Evolutionary conservation across 1,284 basidiomycete species (phyloP).

Genomic region (Pholiota adiposa): DNA sequence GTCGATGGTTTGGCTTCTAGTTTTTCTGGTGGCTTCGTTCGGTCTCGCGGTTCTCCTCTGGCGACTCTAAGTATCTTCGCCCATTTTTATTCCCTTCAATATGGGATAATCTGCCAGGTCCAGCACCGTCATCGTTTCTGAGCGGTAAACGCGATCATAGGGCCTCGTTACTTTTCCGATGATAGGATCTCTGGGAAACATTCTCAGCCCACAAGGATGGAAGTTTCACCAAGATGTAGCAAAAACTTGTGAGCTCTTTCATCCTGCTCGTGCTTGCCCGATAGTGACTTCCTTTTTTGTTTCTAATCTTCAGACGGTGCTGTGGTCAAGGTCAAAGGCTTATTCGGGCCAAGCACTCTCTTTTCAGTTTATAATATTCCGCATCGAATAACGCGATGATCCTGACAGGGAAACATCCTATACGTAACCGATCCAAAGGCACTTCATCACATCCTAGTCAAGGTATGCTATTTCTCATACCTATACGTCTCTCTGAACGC

Average conservation of each 20-base stretch:
- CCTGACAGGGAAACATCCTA: constrained; percentile 19
- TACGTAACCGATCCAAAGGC: constrained; percentile 33
- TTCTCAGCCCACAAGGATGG: constrained; percentile 15
- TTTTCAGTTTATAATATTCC: too few species aligned
- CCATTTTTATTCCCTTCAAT: background rate
- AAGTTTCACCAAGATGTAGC: constrained; percentile 19
- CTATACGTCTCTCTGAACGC: background rate
- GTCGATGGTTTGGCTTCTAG: background rate
- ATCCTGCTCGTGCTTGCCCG: background rate
- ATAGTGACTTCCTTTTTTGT: too few species aligned
- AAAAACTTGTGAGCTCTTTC: constrained; percentile 10
- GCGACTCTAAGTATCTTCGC: background rate
- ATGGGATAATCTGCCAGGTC: constrained; percentile 20
- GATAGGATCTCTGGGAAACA: constrained; percentile 12
- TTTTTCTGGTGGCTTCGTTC: background rate
- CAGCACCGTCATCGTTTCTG: constrained; percentile 15
- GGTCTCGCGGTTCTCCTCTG: background rate
- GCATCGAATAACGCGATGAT: background rate
- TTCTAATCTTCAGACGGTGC: constrained; percentile 27
- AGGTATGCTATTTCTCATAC: constrained; percentile 18
- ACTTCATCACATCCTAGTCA: constrained; percentile 31
- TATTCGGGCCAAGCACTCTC: constrained; percentile 14
- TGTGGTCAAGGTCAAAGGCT: constrained; percentile 27
- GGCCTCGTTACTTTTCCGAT: background rate
- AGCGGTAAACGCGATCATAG: background rate